Evolutionary conservation across 2,329 filamentous ascomycete genomes (phyloP).

Genomic region (Xylaria sp.): DNA sequence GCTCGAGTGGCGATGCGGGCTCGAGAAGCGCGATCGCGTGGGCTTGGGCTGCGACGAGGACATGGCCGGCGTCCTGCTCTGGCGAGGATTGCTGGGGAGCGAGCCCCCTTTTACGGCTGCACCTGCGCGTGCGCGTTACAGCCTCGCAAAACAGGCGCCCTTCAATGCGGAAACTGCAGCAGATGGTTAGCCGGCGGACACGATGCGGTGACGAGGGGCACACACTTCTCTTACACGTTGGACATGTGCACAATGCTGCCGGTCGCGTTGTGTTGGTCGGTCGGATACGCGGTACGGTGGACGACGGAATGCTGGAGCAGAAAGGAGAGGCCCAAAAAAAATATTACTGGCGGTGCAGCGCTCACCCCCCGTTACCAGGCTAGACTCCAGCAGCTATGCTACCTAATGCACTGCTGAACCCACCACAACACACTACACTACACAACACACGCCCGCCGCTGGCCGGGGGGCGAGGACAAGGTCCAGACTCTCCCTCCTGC

Average conservation of each 20-base stretch:
- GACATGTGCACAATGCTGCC: constrained; percentile 23
- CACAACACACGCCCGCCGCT: too few relatives aligned
- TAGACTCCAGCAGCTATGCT: background rate
- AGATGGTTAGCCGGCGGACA: constrained; percentile 29
- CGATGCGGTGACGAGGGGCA: background rate
- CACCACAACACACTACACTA: constrained; percentile 9
- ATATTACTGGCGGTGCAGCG: constrained; percentile 9
- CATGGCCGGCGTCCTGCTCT: constrained; percentile 20
- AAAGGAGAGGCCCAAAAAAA: constrained; percentile 27
- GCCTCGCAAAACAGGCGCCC: constrained; percentile 29
- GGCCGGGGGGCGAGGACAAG: background rate
- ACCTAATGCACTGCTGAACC: constrained; percentile 9
- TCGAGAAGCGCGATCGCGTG: constrained; percentile 61
- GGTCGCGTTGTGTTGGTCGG: constrained; percentile 23
- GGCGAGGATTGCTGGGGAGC: constrained; percentile 30
- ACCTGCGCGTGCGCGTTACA: constrained; percentile 30
- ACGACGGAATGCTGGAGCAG: constrained; percentile 27
- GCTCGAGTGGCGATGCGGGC: constrained; percentile 51
- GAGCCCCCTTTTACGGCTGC: constrained; percentile 36
- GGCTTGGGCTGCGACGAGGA: constrained; percentile 38
- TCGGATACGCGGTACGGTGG: constrained; percentile 31
- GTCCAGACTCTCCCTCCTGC: background rate
- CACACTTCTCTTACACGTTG: constrained; percentile 24
- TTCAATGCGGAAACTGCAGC: constrained; percentile 28
- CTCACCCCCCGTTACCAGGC: background rate